A percentile compares a stretch with the other conserved stretches of the same genome.
Evolutionary conservation across 768 basidiomycete genomes (phyloP).

Genomic region (Coprinopsis cinerea): DNA sequence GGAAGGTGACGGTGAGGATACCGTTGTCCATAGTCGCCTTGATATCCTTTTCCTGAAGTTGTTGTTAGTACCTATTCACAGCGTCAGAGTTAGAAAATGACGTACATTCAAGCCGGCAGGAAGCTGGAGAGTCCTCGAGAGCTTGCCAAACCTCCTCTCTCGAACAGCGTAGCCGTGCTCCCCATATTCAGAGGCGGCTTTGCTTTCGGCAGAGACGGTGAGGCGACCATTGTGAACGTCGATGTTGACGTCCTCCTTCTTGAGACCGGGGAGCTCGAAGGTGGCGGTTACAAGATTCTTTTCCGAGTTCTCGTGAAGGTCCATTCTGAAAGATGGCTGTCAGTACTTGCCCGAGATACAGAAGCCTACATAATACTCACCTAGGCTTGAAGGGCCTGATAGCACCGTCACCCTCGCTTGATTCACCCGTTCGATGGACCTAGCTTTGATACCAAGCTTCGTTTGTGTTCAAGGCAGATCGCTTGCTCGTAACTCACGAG

Average conservation of each 20-base stretch:
- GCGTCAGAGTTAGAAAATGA: slow-evolving; percentile 13
- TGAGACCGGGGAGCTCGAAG: slow-evolving; percentile 54
- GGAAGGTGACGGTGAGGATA: slow-evolving; percentile 47
- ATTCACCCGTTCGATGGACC: too few relatives aligned
- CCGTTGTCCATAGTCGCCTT: slow-evolving; percentile 44
- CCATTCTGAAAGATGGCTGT: slow-evolving; percentile 34
- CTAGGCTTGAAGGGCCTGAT: not conserved
- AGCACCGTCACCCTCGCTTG: too few relatives aligned
- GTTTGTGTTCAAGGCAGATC: too few relatives aligned
- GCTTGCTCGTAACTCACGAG: too few relatives aligned
- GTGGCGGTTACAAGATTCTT: slow-evolving; percentile 45
- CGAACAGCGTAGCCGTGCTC: slow-evolving; percentile 35
- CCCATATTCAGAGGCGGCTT: slow-evolving; percentile 25
- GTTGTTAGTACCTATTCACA: slow-evolving; percentile 26
- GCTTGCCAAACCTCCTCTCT: slow-evolving; percentile 43
- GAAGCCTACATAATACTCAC: not conserved
- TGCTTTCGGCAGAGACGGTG: slow-evolving; percentile 45
- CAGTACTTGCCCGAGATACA: not conserved
- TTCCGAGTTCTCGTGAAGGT: slow-evolving; percentile 44
- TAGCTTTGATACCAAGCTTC: too few relatives aligned
- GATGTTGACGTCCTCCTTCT: slow-evolving; percentile 44
- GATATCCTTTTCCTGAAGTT: slow-evolving; percentile 25
- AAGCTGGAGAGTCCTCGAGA: slow-evolving; percentile 41
- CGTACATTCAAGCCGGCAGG: slow-evolving; percentile 49
- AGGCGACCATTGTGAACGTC: slow-evolving; percentile 46